Conservation (phyloP, 1,284 basidiomycete species). For the Golubevia pallescens region DNA sequence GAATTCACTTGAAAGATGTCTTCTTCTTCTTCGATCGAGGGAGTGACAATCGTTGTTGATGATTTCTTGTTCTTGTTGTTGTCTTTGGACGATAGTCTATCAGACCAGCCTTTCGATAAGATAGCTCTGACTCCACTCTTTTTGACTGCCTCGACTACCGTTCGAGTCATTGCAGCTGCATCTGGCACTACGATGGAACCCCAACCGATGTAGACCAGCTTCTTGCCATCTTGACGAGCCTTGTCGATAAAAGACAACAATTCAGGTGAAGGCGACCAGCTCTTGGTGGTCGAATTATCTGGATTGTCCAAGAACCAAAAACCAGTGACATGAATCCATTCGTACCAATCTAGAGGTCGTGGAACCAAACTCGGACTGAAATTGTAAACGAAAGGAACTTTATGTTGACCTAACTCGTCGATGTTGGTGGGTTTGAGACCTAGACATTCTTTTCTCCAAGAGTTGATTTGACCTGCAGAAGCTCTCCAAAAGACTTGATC, state of each 20-base stretch:
- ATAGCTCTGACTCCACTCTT: constrained; percentile 83
- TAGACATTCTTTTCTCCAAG: constrained; percentile 84
- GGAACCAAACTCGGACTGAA: constrained; percentile 89
- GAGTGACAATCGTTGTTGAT: too few species aligned
- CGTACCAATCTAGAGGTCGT: constrained; percentile 93
- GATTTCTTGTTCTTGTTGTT: too few species aligned
- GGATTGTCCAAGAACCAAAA: constrained; percentile 70
- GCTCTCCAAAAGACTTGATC: constrained; percentile 98
- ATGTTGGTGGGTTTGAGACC: constrained; percentile 79
- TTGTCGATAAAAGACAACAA: constrained; percentile 81
- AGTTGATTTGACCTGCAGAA: constrained; percentile 84
- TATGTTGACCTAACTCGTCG: constrained; percentile 93
- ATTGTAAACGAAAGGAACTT: constrained; percentile 96
- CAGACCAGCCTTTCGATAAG: constrained; percentile 96
- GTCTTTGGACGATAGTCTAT: constrained; percentile 72
- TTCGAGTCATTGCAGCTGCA: constrained; percentile 86
- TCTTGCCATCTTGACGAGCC: constrained; percentile 77
- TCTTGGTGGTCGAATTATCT: constrained; percentile 75
- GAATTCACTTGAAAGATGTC: constrained; percentile 72
- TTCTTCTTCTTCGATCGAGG: constrained; percentile 28
- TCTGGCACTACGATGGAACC: constrained; percentile 98
- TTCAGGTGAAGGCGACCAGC: constrained; percentile 80
- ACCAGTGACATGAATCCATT: constrained; percentile 92
- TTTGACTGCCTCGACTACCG: constrained; percentile 84
- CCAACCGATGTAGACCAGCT: constrained; percentile 96